Conservation (phyloP, 495 filamentous ascomycete species). For the Xylaria flabelliformis region DNA sequence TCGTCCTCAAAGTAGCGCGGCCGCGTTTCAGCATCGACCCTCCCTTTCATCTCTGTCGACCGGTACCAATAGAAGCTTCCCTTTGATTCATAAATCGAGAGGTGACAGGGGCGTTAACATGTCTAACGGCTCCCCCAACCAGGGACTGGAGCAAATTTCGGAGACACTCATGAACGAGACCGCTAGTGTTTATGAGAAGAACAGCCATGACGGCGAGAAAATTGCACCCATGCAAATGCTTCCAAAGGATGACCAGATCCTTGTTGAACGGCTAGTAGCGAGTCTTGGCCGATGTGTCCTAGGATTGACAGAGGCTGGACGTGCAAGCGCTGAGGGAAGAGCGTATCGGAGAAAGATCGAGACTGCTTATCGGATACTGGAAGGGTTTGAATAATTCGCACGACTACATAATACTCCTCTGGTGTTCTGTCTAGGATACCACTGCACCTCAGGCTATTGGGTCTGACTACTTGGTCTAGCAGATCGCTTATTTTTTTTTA, state of each 20-base stretch:
- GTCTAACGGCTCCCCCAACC: slow-evolving; percentile 45
- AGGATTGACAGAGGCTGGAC: slow-evolving; percentile 67
- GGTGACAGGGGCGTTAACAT: slow-evolving; percentile 49
- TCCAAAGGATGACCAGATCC: slow-evolving; percentile 71
- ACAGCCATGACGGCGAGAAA: slow-evolving; percentile 29
- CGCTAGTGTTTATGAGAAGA: slow-evolving; percentile 38
- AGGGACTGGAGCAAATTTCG: slow-evolving; percentile 49
- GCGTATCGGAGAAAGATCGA: slow-evolving; percentile 73
- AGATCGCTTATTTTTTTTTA: slow-evolving; percentile 17
- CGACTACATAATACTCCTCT: not conserved
- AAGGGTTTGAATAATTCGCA: slow-evolving; percentile 57
- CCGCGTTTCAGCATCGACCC: slow-evolving; percentile 50
- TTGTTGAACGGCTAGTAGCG: slow-evolving; percentile 78
- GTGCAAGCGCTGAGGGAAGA: slow-evolving; percentile 65
- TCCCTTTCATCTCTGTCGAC: slow-evolving; percentile 58
- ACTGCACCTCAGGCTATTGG: not conserved
- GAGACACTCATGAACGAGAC: slow-evolving; percentile 50
- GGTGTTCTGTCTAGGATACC: slow-evolving; percentile 1
- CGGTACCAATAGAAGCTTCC: slow-evolving; percentile 60
- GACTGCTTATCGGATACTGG: slow-evolving; percentile 71
- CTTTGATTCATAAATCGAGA: slow-evolving; percentile 57
- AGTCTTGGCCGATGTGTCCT: slow-evolving; percentile 74
- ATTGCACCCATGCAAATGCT: slow-evolving; percentile 55
- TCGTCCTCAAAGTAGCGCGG: slow-evolving; percentile 47
- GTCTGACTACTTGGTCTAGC: not conserved